Evolutionary conservation across 169 alveolate species (phyloP).

Genomic region (Eimeria necatrix): DNA sequence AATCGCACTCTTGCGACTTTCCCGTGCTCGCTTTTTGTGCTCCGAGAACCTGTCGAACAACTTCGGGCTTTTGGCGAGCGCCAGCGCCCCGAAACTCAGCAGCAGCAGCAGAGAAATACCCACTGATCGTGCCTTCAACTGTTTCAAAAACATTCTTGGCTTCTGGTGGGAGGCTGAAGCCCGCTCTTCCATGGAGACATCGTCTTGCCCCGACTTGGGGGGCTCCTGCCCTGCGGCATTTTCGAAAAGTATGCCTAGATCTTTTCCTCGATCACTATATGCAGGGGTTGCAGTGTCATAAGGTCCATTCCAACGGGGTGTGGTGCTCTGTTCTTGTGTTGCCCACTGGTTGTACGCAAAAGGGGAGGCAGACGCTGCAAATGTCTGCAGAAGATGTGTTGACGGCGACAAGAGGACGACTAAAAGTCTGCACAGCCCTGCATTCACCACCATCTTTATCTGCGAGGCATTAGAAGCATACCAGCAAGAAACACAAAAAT

Average conservation of each 20-base stretch:
- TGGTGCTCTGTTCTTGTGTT: not conserved
- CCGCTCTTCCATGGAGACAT: not conserved
- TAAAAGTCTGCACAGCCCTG: not conserved
- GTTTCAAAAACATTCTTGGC: too few relatives aligned
- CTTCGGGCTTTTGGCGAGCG: not conserved
- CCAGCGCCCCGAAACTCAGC: not conserved
- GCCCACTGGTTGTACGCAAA: not conserved
- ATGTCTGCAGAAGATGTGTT: not conserved
- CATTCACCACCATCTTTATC: not conserved
- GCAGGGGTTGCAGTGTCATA: not conserved
- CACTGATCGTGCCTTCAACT: not conserved
- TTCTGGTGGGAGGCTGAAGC: not conserved
- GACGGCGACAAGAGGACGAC: not conserved
- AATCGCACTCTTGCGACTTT: not conserved
- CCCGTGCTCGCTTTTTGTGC: not conserved
- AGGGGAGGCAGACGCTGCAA: not conserved
- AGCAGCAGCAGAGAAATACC: constrained; percentile 2
- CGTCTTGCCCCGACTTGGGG: not conserved
- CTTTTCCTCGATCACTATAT: too few relatives aligned
- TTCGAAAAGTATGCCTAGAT: not conserved
- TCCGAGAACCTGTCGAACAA: not conserved
- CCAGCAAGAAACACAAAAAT: too few relatives aligned
- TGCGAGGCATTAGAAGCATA: not conserved
- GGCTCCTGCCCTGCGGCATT: not conserved
- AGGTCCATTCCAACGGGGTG: not conserved